phyloP scores from a whole-genome alignment of 331 rosid genomes.

The Arachis monticola region DNA sequence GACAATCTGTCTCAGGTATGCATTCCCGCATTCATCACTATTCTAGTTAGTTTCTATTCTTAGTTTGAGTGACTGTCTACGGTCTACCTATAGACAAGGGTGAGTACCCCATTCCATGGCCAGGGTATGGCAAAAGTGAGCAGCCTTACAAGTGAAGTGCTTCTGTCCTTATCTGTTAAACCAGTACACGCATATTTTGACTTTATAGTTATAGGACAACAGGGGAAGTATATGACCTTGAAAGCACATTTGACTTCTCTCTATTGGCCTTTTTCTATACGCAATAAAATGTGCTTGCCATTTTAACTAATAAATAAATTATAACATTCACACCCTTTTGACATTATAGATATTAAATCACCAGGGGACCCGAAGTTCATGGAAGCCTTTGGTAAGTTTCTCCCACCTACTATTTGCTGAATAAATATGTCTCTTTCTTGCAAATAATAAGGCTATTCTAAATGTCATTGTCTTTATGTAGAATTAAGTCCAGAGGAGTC shows the following conservation, averaged over 20 bases:
- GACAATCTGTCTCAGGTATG: constrained; percentile 72
- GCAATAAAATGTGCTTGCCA: not conserved
- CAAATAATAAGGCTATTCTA: constrained; percentile 34
- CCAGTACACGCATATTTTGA: not conserved
- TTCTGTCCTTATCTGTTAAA: not conserved
- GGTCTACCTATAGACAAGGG: constrained; percentile 18
- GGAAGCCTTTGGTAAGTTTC: constrained; percentile 89
- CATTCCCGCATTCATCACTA: constrained; percentile 33
- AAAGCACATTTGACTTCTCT: constrained; percentile 9
- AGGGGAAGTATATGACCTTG: constrained; percentile 5
- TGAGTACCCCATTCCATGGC: not conserved
- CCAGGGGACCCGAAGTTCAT: constrained; percentile 85
- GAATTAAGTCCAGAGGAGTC: constrained; percentile 95
- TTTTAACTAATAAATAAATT: constrained; percentile 28
- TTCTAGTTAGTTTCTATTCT: constrained; percentile 37
- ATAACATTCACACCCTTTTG: constrained; percentile 37
- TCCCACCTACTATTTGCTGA: constrained; percentile 33
- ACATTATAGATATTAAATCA: constrained; percentile 78
- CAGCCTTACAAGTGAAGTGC: not conserved
- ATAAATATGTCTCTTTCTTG: constrained; percentile 31
- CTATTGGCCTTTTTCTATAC: constrained; percentile 14
- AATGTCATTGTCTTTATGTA: constrained; percentile 48
- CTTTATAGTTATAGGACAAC: not conserved
- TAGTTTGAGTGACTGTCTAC: not conserved
- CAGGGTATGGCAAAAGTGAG: not conserved